Base-by-base conservation (phyloP, 2,329 filamentous ascomycete species). In the Tolypocladium pustulatum region DNA sequence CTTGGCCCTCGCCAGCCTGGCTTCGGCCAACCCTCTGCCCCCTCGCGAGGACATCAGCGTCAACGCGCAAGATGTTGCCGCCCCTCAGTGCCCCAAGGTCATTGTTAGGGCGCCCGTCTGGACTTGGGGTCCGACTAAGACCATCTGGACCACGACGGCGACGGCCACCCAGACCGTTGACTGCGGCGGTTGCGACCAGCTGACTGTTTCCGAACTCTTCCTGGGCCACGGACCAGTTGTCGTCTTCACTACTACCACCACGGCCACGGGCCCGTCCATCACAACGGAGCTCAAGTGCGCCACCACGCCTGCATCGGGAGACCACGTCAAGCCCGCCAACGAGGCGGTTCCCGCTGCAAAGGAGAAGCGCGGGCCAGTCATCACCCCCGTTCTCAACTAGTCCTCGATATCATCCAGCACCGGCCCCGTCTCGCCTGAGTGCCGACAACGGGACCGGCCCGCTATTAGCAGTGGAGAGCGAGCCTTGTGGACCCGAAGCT, bases 131-230 rank as follows among this genome's bases (percentile, higher is more conserved):
- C 65, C 67, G 5, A 64, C 62, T 0, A 4, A 12, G 3, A 72
- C 70, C 1, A 25, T 66, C n/a, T 71, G 60, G 59, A 66, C 68
- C 1, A 52, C 57, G 1, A 72, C 70, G 0, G 46, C 56, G 0
- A 71, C 70, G 0, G 9, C 25, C 15, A 67, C 65, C 3, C 25
- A 32, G 2, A 36, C 30, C 30, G 37, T 71, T 32, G 63, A 68
- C 60, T 72, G 70, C 63, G 60, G 61, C 20, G 55, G 38, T 25
- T 72, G 70, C 63, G 58, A 53, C 12, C 46, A 59, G 20, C 43
- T 66, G 32, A 41, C 54, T 22, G 36, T 32, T 1, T 25, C 38
- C 4, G 36, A 56, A 20, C 8, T 65, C 15, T 30, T 41, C 12
- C 4, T 64, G 1, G 67, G 66, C 7, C 52, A 59, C 2, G 58